Evolutionary conservation across 352 stramenopile genomes (phyloP).

Genomic region (Globisporangium orthogonon): DNA sequence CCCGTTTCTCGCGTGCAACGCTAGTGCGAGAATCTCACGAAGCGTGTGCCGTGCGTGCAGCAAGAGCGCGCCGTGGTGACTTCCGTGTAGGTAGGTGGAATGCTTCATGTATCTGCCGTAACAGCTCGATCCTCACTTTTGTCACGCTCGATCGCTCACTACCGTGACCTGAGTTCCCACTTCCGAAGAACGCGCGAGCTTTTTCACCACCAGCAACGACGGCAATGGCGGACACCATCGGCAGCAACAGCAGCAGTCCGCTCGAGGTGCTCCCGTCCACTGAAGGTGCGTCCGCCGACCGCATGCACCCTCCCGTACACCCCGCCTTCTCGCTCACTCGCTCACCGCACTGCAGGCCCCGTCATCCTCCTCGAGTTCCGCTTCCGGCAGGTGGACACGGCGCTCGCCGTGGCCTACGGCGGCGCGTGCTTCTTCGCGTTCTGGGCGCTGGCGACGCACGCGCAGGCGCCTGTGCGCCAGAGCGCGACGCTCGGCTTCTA

Average conservation of each 20-base stretch:
- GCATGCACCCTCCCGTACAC: not conserved
- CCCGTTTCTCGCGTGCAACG: too few relatives aligned
- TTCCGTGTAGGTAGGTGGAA: too few relatives aligned
- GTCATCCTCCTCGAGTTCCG: constrained; percentile 72
- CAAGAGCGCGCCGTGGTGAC: too few relatives aligned
- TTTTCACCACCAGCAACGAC: constrained; percentile 16
- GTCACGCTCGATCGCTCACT: too few relatives aligned
- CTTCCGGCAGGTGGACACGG: constrained; percentile 76
- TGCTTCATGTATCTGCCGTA: too few relatives aligned
- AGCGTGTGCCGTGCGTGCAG: too few relatives aligned
- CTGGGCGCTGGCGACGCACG: constrained; percentile 72
- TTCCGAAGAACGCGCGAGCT: too few relatives aligned
- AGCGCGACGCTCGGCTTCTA: constrained; percentile 79
- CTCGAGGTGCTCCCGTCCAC: constrained; percentile 7
- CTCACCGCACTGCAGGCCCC: constrained; percentile 20
- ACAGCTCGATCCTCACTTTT: too few relatives aligned
- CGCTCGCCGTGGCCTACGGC: constrained; percentile 68
- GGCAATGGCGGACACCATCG: constrained; percentile 2
- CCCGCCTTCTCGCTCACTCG: not conserved
- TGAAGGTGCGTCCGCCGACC: constrained; percentile 4
- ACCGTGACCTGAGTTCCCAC: too few relatives aligned
- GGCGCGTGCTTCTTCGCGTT: constrained; percentile 76
- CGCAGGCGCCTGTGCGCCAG: constrained; percentile 44
- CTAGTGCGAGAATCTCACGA: too few relatives aligned
- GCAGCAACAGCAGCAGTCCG: not conserved